A percentile compares a stretch with the other conserved stretches of the same genome.
phyloP scores from a whole-genome alignment of 495 filamentous ascomycete genomes.

The Corynascus novoguineensis region DNA sequence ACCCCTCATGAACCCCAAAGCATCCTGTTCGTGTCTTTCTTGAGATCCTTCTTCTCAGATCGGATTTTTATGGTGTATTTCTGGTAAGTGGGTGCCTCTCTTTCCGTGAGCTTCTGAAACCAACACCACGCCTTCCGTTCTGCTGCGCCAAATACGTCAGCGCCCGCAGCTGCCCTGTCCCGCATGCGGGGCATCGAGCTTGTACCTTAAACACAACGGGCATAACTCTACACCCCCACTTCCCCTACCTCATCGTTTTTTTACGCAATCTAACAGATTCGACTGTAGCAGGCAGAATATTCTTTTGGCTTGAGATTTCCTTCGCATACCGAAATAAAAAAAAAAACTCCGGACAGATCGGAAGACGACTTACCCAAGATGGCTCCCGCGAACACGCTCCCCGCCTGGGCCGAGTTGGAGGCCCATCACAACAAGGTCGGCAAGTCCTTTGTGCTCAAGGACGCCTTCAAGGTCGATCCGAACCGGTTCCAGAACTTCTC shows the following conservation, averaged over 20 bases:
- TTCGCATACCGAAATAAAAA: background rate
- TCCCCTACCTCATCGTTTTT: slow-evolving; percentile 13
- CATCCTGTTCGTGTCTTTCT: background rate
- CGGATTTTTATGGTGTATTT: background rate
- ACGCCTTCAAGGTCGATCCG: slow-evolving; percentile 84
- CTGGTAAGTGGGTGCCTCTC: slow-evolving; percentile 4
- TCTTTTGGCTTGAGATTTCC: background rate
- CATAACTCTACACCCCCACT: slow-evolving; percentile 12
- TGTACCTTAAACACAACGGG: slow-evolving; percentile 5
- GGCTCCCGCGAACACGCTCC: slow-evolving; percentile 71
- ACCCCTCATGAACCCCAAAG: background rate
- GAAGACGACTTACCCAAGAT: slow-evolving; percentile 26
- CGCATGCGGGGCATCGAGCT: slow-evolving; percentile 17
- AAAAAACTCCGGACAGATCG: background rate
- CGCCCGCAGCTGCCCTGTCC: background rate
- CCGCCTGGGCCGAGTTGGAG: slow-evolving; percentile 82
- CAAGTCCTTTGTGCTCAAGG: slow-evolving; percentile 84
- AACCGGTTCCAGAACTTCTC: slow-evolving; percentile 86
- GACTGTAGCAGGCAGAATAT: background rate
- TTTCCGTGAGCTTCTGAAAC: background rate
- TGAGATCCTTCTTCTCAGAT: background rate
- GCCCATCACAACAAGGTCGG: slow-evolving; percentile 78
- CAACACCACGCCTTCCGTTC: background rate
- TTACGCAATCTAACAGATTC: background rate
- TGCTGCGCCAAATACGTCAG: slow-evolving; percentile 11